A percentile compares a stretch with the other conserved stretches of the same genome.
These are phyloP conservation scores for Mycosphaerelloides madeirae DNA, from an alignment of 2,329 filamentous ascomycete genomes.

Conservation along the genomic window DNA sequence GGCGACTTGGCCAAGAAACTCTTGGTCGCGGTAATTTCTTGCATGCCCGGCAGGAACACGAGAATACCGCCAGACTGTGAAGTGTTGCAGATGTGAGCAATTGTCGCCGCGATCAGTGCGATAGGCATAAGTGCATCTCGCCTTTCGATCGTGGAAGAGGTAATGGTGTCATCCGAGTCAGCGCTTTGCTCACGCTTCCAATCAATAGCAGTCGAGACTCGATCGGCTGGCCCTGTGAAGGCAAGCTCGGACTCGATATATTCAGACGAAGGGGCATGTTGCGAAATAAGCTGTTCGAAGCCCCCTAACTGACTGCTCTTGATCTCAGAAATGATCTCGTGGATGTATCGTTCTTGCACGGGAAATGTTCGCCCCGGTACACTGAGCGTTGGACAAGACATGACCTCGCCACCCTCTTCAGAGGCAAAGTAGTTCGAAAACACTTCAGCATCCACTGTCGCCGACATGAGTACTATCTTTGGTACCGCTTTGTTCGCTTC, in stretches of 20 bases:
- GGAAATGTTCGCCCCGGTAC: constrained; percentile 44
- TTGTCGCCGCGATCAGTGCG: constrained; percentile 40
- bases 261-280: constrained; percentile 12
- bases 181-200: constrained; percentile 34
- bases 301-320: constrained; percentile 20
- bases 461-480: constrained; percentile 48
- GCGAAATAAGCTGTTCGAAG: constrained; percentile 9
- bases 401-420: constrained; percentile 26
- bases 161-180: no score
- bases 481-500: constrained; percentile 33
- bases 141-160: no score
- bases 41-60: constrained; percentile 46
- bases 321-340: constrained; percentile 36
- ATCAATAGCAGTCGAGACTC: constrained; percentile 31
- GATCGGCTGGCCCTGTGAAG: constrained; percentile 10
- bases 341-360: constrained; percentile 41
- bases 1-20: constrained; percentile 26
- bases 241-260: constrained; percentile 19
- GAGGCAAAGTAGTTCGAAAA: constrained; percentile 44
- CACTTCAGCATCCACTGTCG: constrained; percentile 43
- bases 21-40: constrained; percentile 34
- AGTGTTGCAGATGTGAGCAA: constrained; percentile 44
- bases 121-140: constrained; percentile 36
- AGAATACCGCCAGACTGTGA: constrained; percentile 43
- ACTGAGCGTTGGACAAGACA: constrained; percentile 38